These are phyloP conservation scores for Xylaria curta DNA, from an alignment of 495 filamentous ascomycete species.

Conservation along the genomic window DNA sequence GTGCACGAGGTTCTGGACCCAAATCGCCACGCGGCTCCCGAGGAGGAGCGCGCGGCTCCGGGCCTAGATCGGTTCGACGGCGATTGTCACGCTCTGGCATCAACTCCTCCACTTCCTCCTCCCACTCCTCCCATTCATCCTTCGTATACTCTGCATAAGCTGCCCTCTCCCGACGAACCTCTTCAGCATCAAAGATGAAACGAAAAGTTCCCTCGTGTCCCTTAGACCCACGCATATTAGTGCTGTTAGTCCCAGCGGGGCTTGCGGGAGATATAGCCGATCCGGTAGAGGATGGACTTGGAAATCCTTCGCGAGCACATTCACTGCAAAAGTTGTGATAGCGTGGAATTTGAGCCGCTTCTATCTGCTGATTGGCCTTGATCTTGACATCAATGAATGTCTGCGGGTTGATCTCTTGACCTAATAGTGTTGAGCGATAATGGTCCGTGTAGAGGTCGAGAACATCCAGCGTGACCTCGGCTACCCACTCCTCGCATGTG, in stretches of 20 bases:
- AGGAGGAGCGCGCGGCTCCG: constrained; percentile 42
- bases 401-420: constrained; percentile 70
- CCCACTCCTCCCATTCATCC: constrained; percentile 79
- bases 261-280: constrained; percentile 49
- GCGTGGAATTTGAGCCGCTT: constrained; percentile 42
- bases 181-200: constrained; percentile 85
- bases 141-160: constrained; percentile 71
- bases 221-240: constrained; percentile 54
- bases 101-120: constrained; percentile 66
- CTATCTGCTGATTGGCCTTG: constrained; percentile 76
- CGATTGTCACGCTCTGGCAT: constrained; percentile 41
- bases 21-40: constrained; percentile 38
- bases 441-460: constrained; percentile 87
- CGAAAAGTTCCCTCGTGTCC: constrained; percentile 74
- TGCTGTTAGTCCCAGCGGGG: constrained; percentile 42
- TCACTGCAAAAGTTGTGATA: constrained; percentile 51
- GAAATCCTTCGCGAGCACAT: constrained; percentile 48
- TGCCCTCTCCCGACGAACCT: constrained; percentile 73
- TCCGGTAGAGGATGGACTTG: constrained; percentile 41
- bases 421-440: constrained; percentile 72
- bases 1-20: constrained; percentile 37
- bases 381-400: constrained; percentile 85
- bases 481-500: constrained; percentile 70
- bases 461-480: constrained; percentile 86
- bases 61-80: constrained; percentile 37